Base-by-base conservation (phyloP, 352 stramenopile species). In the Globisporangium nunn region DNA sequence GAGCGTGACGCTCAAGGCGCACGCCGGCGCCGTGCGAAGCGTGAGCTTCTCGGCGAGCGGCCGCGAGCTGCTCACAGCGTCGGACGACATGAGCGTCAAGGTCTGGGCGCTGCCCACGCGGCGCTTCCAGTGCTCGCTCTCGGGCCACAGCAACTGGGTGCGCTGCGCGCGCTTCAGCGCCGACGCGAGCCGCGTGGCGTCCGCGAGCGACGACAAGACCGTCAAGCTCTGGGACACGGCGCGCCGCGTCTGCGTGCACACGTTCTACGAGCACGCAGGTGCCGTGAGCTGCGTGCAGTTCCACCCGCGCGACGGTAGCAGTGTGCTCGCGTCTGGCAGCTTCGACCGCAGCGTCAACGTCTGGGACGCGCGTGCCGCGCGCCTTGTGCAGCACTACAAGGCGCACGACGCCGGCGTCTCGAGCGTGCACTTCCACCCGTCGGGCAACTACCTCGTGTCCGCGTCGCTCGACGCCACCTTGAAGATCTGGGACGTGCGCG, bases 61-160 rank as follows among this genome's bases (percentile, higher is more conserved):
- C 33, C 66, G 74, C 31, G 68, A 92, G 60, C 65, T 98, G 10
- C 64, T 98, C 40, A 97, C 91, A 6, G 85, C 78, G 29, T 96
- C 87, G 23, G 90, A 98, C 66, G 93, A 98, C 66, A 97, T 97
- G 75, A 93, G 82, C 17, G 74, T 96, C 57, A 98, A 98, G 63
- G 59, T 98, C 23, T 96, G 81, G 78, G 64, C 79, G 43, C 61
- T 97, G 40, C 87, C 91, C 4, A 80, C 71, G 8, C 60, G 85
- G 8, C 83, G 88, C 45, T 97, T 97, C 63, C 64, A 88, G 46
- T 96, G 85, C 62, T 93, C 84, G 45, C 68, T 96, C 17, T 87
- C 75, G 2, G 91, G 91, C 18, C 92, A 98, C 66, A 90, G 69
- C 56, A 97, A 98, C 64, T 98, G 91, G 92, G 92, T 98, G 23